Base-by-base conservation (phyloP, 164 flowering plant genomes). In the Berberis vulgaris region DNA sequence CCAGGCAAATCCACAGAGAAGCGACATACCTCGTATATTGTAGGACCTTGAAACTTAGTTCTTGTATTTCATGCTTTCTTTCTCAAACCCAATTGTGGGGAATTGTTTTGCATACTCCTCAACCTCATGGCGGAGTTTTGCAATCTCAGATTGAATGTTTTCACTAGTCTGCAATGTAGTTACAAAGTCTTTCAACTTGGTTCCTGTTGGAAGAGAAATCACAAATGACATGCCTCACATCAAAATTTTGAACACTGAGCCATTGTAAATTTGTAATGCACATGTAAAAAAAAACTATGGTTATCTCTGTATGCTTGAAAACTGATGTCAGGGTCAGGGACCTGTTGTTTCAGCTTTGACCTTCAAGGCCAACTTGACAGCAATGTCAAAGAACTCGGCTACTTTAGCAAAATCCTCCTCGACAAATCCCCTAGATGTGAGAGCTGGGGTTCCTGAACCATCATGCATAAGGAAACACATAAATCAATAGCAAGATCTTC, bases 331-430 rank as follows among this genome's bases (percentile, higher is more conserved):
- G 45, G 49, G 58, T 41, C 52, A 67, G n/a, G 46, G 13, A 94
- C 99, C 99, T 82, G 74, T 77, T 26, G 91, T 70, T 62, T 82
- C 87, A 65, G 85, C 80, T 76, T 94, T 94, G 75, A 87, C 79
- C 80, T 87, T 83, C 71, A 94, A 38, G 13, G 99, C 93, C 82
- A 94, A 56, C 47, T 80, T 82, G 61, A 87, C 96, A 66, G 99
- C 89, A 69, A 83, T 71, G 70, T 91, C 97, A 75, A 94, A 94
- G 71, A 73, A 94, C 8, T 87, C 87, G 2, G 96, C 99, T 60
- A 94, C 99, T 79, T 87, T 87, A 0, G 65, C 96, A 71, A 94
- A 95, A 74, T 95, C 99, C 72, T 89, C 94, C 75, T 95, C 97
- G 38, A 83, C 60, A 65, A 95, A 95, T 66, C 99, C 97, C 72